phyloP scores from a whole-genome alignment of 768 basidiomycete species.

The Leccinum ochraceum region DNA sequence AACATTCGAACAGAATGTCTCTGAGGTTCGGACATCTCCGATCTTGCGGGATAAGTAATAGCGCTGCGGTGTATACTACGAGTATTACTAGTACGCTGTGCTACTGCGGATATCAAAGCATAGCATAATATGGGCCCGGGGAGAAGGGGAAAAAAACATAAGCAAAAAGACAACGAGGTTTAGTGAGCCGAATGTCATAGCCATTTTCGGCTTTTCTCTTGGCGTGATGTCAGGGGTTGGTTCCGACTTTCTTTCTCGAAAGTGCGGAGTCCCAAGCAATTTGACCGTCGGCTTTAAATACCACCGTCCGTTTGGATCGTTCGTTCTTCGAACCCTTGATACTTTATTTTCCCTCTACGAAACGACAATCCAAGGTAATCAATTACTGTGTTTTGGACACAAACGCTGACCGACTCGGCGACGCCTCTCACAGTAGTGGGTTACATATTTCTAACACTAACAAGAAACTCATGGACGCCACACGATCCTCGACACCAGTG shows the following conservation, averaged over 20 bases:
- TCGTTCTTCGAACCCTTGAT: neutral
- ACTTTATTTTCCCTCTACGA: neutral
- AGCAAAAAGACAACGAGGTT: neutral
- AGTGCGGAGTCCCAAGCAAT: neutral
- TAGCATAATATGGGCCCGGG: neutral
- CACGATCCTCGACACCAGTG: conserved; percentile 17
- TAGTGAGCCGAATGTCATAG: conserved; percentile 2
- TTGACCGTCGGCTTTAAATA: conserved; percentile 5
- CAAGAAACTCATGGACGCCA: conserved; percentile 16
- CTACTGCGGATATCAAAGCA: neutral
- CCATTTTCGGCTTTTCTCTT: conserved; percentile 12
- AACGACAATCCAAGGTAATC: conserved; percentile 3
- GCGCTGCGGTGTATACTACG: neutral
- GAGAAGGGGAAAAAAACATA: neutral
- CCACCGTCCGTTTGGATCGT: neutral
- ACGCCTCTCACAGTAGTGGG: conserved; percentile 7
- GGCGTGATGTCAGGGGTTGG: neutral
- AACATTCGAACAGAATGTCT: conserved; percentile 30
- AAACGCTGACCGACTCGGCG: neutral
- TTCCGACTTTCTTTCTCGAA: neutral
- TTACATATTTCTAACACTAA: neutral
- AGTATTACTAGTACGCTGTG: neutral
- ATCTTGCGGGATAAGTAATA: neutral
- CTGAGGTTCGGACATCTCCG: conserved; percentile 20
- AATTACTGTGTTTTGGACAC: neutral